A percentile compares a stretch with the other conserved stretches of the same genome.
phyloP scores from a whole-genome alignment of 2,329 filamentous ascomycete genomes.

The Metarhizium rileyi region DNA sequence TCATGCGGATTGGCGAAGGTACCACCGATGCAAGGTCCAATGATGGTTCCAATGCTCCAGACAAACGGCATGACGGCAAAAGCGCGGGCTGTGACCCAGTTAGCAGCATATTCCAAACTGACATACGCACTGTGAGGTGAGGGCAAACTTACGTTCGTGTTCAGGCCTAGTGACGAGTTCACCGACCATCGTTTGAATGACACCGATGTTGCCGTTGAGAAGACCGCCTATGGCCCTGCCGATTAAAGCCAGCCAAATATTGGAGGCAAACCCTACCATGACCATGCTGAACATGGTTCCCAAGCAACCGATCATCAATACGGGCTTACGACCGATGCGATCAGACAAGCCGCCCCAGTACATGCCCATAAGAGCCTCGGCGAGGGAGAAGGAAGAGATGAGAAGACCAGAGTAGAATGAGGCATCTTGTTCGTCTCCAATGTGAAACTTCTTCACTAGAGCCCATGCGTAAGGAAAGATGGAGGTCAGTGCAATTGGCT shows the following conservation, averaged over 20 bases:
- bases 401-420: conserved; percentile 83
- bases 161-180: conserved; percentile 76
- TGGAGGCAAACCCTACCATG: conserved; percentile 71
- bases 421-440: conserved; percentile 64
- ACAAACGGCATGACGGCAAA: conserved; percentile 93
- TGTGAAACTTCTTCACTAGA: conserved; percentile 65
- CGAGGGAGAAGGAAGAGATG: conserved; percentile 76
- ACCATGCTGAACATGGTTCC: conserved; percentile 79
- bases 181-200: conserved; percentile 87
- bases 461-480: conserved; percentile 90
- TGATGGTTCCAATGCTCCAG: conserved; percentile 82
- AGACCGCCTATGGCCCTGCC: conserved; percentile 71
- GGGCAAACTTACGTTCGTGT: conserved; percentile 61
- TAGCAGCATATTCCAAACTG: conserved; percentile 7
- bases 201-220: conserved; percentile 84
- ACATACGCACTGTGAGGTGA: conserved; percentile 6
- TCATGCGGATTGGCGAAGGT: conserved; percentile 70
- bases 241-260: conserved; percentile 72
- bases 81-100: conserved; percentile 53
- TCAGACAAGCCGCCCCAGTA: conserved; percentile 83
- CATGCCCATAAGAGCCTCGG: conserved; percentile 76
- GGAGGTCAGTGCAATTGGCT: conserved; percentile 86
- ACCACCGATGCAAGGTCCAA: conserved; percentile 82
- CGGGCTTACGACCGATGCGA: conserved; percentile 72
- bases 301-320: conserved; percentile 69